Conservation (phyloP, 129 eudicot species). For the Lonicera japonica region DNA sequence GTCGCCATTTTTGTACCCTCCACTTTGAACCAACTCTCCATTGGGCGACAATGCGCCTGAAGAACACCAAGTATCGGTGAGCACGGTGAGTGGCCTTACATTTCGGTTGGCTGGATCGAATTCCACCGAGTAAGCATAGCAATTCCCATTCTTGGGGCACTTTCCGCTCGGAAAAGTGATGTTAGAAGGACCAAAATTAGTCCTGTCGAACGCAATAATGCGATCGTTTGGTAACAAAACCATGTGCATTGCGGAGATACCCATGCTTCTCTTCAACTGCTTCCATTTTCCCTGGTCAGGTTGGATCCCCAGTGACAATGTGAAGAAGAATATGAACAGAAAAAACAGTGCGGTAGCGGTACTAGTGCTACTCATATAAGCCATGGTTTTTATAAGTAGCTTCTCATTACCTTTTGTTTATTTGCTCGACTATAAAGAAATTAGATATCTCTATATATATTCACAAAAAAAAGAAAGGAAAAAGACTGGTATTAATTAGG, state of each 20-base stretch:
- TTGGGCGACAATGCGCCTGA: conserved; percentile 37
- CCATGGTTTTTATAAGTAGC: conserved; percentile 2
- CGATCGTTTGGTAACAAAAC: conserved; percentile 37
- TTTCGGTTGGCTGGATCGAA: conserved; percentile 23
- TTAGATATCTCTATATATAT: no score
- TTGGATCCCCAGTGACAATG: conserved; percentile 1
- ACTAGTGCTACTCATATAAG: conserved; percentile 4
- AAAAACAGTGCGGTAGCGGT: not conserved
- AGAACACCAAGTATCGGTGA: conserved; percentile 47
- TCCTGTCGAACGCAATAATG: conserved; percentile 42
- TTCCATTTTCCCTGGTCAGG: conserved; percentile 36
- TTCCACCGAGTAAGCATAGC: conserved; percentile 42
- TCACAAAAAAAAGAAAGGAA: no score
- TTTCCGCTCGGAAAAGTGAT: conserved; percentile 26
- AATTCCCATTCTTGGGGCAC: conserved; percentile 17
- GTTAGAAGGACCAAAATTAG: conserved; percentile 40
- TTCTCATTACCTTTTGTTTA: no score
- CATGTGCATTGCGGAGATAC: conserved; percentile 62
- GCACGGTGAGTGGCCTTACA: conserved; percentile 37
- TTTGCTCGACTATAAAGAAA: no score
- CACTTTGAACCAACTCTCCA: conserved; percentile 40
- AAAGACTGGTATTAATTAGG: no score
- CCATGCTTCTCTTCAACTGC: conserved; percentile 28
- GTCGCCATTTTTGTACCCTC: conserved; percentile 37
- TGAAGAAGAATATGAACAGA: not conserved